Evolutionary conservation across 129 eudicot species (phyloP).

Genomic region (Mikania micrantha): DNA sequence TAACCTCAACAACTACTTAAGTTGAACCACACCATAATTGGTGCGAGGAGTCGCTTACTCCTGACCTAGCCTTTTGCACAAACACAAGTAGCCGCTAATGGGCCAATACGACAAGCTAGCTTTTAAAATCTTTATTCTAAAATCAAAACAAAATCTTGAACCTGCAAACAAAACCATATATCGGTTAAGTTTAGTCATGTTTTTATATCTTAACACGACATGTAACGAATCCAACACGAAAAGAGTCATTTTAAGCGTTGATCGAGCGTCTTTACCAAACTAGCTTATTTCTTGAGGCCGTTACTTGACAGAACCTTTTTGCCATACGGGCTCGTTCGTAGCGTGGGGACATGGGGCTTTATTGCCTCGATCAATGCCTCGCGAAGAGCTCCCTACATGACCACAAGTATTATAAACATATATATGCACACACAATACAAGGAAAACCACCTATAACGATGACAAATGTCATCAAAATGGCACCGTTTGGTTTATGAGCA

Average conservation of each 20-base stretch:
- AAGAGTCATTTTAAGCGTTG: too few relatives aligned
- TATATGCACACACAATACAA: neutral
- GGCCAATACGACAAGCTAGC: conserved; percentile 12
- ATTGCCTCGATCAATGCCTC: conserved; percentile 50
- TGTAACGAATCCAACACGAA: neutral
- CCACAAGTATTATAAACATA: conserved; percentile 12
- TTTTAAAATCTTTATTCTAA: conserved; percentile 22
- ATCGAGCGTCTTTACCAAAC: too few relatives aligned
- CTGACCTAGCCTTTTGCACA: conserved; percentile 26
- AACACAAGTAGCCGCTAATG: conserved; percentile 8
- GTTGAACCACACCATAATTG: conserved; percentile 15
- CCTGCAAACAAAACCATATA: conserved; percentile 16
- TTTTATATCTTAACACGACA: neutral
- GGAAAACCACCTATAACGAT: too few relatives aligned
- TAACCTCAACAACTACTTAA: conserved; percentile 20
- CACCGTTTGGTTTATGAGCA: too few relatives aligned
- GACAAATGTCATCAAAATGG: too few relatives aligned
- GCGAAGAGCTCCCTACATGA: conserved; percentile 43
- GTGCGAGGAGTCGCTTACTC: conserved; percentile 18
- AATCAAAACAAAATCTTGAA: conserved; percentile 15
- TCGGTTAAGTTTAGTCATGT: neutral
- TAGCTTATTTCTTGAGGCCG: conserved; percentile 41
- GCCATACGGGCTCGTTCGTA: conserved; percentile 55
- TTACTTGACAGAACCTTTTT: conserved; percentile 55
- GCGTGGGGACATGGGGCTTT: conserved; percentile 43